phyloP scores from a whole-genome alignment of 148 eudicot genomes.

The Chenopodium berlandieri region DNA sequence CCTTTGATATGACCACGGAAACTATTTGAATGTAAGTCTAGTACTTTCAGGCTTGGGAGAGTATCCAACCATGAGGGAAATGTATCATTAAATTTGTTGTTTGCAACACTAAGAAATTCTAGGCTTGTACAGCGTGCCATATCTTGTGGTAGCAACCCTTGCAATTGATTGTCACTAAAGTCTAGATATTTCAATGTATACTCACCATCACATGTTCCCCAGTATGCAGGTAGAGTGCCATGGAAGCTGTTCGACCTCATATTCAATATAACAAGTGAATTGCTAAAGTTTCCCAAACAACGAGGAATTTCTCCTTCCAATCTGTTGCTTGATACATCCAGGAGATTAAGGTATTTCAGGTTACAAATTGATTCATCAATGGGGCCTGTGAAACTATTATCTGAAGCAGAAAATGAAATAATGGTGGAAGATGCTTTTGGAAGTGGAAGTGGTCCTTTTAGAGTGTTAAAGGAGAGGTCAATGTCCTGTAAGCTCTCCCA shows the following conservation, averaged over 20 bases:
- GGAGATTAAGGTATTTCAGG: background rate
- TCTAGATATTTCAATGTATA: slow-evolving; percentile 1
- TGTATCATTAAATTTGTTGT: slow-evolving; percentile 10
- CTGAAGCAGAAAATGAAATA: background rate
- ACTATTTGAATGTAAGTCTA: slow-evolving; percentile 22
- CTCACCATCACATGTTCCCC: background rate
- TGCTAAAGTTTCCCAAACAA: background rate
- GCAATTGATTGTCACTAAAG: background rate
- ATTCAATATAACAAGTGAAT: background rate
- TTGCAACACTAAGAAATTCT: background rate
- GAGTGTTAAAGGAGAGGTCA: background rate
- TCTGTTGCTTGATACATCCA: background rate
- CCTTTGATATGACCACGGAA: slow-evolving; percentile 13
- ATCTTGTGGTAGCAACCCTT: background rate
- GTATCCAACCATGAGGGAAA: slow-evolving; percentile 15
- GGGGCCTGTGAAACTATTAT: background rate
- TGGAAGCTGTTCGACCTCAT: background rate
- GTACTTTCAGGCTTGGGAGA: background rate
- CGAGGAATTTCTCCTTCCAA: background rate
- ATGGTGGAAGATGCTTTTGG: background rate
- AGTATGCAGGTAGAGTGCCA: background rate
- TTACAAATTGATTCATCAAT: background rate
- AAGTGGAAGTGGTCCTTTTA: background rate
- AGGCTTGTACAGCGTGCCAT: background rate
- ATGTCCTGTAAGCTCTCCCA: background rate